Evolutionary conservation across 2,329 filamentous ascomycete species (phyloP), one percentile per base, ranked within the genome.

Genomic region (Ascochyta fabae): DNA sequence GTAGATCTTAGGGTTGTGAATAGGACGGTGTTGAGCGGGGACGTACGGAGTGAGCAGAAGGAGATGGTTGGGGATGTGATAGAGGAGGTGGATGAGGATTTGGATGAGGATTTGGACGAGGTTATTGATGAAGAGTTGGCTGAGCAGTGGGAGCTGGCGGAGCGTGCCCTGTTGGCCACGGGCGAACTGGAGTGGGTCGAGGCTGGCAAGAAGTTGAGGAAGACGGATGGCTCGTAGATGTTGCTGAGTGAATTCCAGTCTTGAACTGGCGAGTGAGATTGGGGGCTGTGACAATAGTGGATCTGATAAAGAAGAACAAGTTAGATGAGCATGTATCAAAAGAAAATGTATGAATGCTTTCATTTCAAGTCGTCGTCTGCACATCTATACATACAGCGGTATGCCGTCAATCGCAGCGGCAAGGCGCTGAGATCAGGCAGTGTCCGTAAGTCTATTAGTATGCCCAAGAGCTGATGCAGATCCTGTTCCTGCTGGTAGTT

Each of bases 361-460:
- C 59, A 65, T 65, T 69, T 65, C 59, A 58, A 51, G 60, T 55
- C 41, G 59, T 55, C 50, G 59, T 49, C 61, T 56, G 64, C 61
- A 68, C 60, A 66, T 67, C 60, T 69, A 68, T 62, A 65, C 61
- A 60, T 71, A 68, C 66, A 69, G 62, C 62, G 65, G 64, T 60
- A 22, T 54, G 45, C 56, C 54, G 40, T 48, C 13, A 36, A 52
- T 8, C 53, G n/a, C 36, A 35, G 43, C 24, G 46, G 27, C 43
- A 43, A 48, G 48, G 22, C 6, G 26, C 47, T 12, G 38, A 24
- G 48, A 43, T 44, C 35, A 50, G 54, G 49, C 47, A 58, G 56
- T 44, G 62, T 56, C 62, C 67, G 61, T 67, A 54, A 65, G 50
- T 63, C 62, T 69, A 70, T 67, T 64, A 69, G 61, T 61, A 61